phyloP scores from a whole-genome alignment of 768 basidiomycete genomes.

The Lentinula raphanica region DNA sequence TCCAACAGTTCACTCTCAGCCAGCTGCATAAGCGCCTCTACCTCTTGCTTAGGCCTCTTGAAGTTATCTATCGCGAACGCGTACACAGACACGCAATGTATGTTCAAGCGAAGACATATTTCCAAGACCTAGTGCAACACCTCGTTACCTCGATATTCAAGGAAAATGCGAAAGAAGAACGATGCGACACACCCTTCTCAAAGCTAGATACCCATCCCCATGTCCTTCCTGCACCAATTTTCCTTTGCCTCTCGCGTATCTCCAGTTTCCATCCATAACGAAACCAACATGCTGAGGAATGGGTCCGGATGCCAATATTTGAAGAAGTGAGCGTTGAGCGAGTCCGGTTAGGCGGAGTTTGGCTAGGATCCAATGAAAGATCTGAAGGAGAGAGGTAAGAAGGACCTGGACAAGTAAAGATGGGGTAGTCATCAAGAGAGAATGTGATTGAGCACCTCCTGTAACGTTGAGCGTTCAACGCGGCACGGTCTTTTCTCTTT shows the following conservation, averaged over 20 bases:
- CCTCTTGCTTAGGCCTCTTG: conserved; percentile 79
- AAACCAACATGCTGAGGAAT: conserved; percentile 89
- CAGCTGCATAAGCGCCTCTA: conserved; percentile 82
- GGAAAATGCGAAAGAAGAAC: no score
- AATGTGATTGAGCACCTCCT: no score
- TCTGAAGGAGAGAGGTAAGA: neutral
- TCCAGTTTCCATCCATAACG: conserved; percentile 95
- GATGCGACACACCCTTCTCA: conserved; percentile 59
- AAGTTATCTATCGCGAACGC: conserved; percentile 99
- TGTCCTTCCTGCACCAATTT: conserved; percentile 76
- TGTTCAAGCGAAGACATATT: conserved; percentile 72
- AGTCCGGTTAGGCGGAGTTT: neutral
- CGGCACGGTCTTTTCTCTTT: conserved; percentile 16
- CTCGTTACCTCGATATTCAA: no score
- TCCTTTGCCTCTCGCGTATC: conserved; percentile 72
- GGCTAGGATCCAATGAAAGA: neutral
- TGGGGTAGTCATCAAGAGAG: neutral
- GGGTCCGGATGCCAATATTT: conserved; percentile 73
- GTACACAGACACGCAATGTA: conserved; percentile 87
- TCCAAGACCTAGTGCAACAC: conserved; percentile 63
- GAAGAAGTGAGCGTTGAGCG: conserved; percentile 48
- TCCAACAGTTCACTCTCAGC: conserved; percentile 75
- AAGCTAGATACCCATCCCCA: conserved; percentile 72
- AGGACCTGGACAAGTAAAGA: neutral
- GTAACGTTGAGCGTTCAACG: no score